Evolutionary conservation across 1,284 basidiomycete species (phyloP).

Genomic region (Violaceomyces palustris): DNA sequence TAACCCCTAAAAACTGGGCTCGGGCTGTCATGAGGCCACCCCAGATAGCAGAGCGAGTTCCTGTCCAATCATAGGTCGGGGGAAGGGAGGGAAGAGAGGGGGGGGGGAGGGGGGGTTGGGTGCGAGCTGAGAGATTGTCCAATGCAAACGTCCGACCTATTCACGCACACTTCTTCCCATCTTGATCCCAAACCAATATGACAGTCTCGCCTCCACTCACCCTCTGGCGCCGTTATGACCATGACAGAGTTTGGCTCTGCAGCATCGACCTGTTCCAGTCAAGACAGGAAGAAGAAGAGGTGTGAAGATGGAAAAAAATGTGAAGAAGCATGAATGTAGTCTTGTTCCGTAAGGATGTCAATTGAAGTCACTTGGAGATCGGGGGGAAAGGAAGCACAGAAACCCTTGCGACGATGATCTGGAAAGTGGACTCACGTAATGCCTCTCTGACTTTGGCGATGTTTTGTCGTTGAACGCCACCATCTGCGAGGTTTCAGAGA

Average conservation of each 20-base stretch:
- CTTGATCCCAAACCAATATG: no score
- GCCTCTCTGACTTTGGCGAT: conserved; percentile 66
- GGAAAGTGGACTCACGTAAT: conserved; percentile 61
- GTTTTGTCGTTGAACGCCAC: conserved; percentile 62
- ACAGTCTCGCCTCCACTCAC: no score
- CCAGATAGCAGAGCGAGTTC: conserved; percentile 76
- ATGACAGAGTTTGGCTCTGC: conserved; percentile 66
- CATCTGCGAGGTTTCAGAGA: no score
- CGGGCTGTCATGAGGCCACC: conserved; percentile 86
- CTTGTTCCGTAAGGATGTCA: no score
- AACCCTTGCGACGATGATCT: no score
- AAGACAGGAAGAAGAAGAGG: not conserved
- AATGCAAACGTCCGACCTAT: no score
- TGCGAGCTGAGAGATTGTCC: no score
- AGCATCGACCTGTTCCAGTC: conserved; percentile 65
- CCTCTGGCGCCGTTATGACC: conserved; percentile 70
- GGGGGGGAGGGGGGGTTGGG: not conserved
- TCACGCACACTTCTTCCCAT: no score
- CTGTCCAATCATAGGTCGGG: not conserved
- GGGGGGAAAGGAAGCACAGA: no score
- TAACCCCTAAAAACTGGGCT: conserved; percentile 65
- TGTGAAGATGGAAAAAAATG: not conserved
- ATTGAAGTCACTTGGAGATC: no score
- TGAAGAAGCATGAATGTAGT: no score
- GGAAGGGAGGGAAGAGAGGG: not conserved